phyloP scores from a whole-genome alignment of 805 yeast species.

The Kazachstania africana region DNA sequence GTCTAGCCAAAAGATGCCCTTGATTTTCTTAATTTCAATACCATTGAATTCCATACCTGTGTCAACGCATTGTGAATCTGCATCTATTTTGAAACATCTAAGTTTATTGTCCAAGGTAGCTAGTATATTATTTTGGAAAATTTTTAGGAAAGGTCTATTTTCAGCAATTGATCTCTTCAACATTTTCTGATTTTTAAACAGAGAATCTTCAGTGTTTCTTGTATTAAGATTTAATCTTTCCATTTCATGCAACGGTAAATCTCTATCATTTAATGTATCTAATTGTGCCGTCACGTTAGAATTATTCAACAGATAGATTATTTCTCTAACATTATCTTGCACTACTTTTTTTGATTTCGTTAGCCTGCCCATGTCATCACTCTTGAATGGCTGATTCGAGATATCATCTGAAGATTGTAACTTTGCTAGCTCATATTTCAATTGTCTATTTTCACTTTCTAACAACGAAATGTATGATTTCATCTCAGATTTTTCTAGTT shows the following conservation, averaged over 20 bases:
- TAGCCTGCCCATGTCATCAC: conserved; percentile 1
- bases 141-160: conserved; percentile 2
- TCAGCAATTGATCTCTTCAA: not conserved
- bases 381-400: not conserved
- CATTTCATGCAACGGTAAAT: conserved; percentile 11
- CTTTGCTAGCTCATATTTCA: conserved; percentile 15
- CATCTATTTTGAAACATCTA: conserved; percentile 4
- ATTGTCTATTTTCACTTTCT: conserved; percentile 40
- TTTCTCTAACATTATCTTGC: conserved; percentile 26
- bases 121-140: conserved; percentile 6
- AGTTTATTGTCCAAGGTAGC: conserved; percentile 4
- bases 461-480: conserved; percentile 37
- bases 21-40: not conserved
- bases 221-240: conserved; percentile 16
- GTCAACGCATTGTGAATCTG: conserved; percentile 4
- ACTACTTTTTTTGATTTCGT: conserved; percentile 18
- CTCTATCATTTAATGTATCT: conserved; percentile 13
- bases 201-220: conserved; percentile 1
- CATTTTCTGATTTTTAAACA: conserved; percentile 1
- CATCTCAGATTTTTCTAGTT: conserved; percentile 50
- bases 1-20: conserved; percentile 20
- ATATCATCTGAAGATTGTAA: not conserved
- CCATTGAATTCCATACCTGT: conserved; percentile 1
- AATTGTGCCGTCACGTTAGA: conserved; percentile 18
- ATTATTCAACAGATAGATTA: conserved; percentile 23